Evolutionary conservation across 2,329 filamentous ascomycete species (phyloP).

Genomic region (Botrytis aclada): DNA sequence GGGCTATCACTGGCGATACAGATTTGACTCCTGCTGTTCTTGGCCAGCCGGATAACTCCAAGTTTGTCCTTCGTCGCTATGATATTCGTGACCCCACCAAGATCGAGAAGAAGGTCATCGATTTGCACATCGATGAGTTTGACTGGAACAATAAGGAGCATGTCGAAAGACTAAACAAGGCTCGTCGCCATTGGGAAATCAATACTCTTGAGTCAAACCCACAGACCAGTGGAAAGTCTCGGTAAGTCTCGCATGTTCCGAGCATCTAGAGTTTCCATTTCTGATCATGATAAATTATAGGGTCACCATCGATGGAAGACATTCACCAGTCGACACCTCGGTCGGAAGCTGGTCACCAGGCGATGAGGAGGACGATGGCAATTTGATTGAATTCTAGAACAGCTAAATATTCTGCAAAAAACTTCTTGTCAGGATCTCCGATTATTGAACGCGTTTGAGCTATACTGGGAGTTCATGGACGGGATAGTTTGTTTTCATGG

Average conservation of each 20-base stretch:
- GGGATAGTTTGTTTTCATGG: neutral
- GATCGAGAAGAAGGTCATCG: neutral
- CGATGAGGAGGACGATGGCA: neutral
- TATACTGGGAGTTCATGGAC: neutral
- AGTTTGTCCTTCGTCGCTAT: neutral
- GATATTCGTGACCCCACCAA: neutral
- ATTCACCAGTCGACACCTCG: neutral
- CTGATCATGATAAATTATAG: neutral
- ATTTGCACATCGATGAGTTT: neutral
- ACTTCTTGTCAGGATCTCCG: neutral
- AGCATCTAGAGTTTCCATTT: rapidly evolving
- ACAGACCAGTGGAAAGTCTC: neutral
- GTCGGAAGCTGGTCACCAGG: neutral
- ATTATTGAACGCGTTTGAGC: too few species aligned
- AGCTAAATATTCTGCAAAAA: rapidly evolving
- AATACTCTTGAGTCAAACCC: neutral
- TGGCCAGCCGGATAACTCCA: neutral
- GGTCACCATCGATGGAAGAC: neutral
- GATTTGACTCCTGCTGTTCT: neutral
- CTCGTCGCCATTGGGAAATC: neutral
- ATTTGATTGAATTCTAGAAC: neutral
- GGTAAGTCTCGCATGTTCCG: neutral
- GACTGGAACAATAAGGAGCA: neutral
- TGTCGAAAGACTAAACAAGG: neutral
- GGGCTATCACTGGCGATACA: neutral